phyloP scores from a whole-genome alignment of 768 basidiomycete species.

The Gelatoporia subvermispora region DNA sequence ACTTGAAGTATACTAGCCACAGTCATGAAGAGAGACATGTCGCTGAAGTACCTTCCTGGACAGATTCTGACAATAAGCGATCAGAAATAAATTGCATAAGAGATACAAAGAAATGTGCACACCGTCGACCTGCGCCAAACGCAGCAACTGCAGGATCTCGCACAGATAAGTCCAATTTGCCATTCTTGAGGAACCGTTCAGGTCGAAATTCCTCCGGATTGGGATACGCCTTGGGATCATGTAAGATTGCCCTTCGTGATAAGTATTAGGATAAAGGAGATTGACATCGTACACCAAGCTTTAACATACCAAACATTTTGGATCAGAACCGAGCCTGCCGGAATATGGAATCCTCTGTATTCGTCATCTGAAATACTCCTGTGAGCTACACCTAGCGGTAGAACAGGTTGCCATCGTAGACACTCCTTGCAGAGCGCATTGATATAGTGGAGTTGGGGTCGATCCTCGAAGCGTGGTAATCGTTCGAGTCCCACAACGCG shows the following conservation, averaged over 20 bases:
- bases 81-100: neutral
- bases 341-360: constrained; percentile 19
- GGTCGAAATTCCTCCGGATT: constrained; percentile 10
- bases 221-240: constrained; percentile 4
- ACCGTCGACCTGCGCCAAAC: constrained; percentile 16
- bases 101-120: neutral
- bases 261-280: no score
- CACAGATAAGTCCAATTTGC: neutral
- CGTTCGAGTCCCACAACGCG: constrained; percentile 6
- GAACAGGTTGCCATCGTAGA: constrained; percentile 9
- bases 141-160: constrained; percentile 6
- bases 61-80: constrained; percentile 5
- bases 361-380: constrained; percentile 19
- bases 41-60: constrained; percentile 12
- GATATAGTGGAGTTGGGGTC: constrained; percentile 2
- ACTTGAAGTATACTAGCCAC: constrained; percentile 19
- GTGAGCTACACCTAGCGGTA: constrained; percentile 19
- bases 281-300: no score
- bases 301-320: constrained; percentile 19
- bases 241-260: constrained; percentile 6
- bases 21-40: constrained; percentile 19
- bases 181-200: constrained; percentile 7
- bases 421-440: constrained; percentile 9
- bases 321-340: constrained; percentile 17
- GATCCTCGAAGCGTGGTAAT: constrained; percentile 6